These are phyloP conservation scores for Saturnispora sanitii DNA, from an alignment of 805 yeast species.

Conservation along the genomic window DNA sequence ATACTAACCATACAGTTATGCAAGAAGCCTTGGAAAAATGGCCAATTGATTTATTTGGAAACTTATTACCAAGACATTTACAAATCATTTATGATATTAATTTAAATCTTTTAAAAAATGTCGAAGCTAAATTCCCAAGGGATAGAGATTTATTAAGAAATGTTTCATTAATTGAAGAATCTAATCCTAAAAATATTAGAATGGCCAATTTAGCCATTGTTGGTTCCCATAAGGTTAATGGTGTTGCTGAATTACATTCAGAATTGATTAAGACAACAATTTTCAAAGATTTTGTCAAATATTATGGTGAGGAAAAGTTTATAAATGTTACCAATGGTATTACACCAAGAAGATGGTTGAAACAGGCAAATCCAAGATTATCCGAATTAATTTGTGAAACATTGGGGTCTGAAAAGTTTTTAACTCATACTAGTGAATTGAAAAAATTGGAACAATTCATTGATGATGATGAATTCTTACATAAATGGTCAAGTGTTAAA, in stretches of 20 bases:
- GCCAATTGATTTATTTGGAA: slow-evolving; percentile 77
- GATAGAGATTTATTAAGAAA: slow-evolving; percentile 55
- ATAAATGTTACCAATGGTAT: slow-evolving; percentile 91
- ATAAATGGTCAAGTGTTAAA: slow-evolving; percentile 65
- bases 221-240: slow-evolving; percentile 89
- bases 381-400: slow-evolving; percentile 64
- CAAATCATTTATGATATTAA: slow-evolving; percentile 85
- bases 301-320: slow-evolving; percentile 75
- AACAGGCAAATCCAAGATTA: slow-evolving; percentile 82
- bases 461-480: slow-evolving; percentile 59
- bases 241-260: slow-evolving; percentile 93
- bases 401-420: slow-evolving; percentile 58
- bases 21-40: slow-evolving; percentile 92
- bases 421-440: slow-evolving; percentile 58
- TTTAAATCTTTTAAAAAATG: slow-evolving; percentile 63
- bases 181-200: slow-evolving; percentile 69
- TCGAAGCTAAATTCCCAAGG: slow-evolving; percentile 66
- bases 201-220: slow-evolving; percentile 89
- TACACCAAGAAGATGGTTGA: slow-evolving; percentile 94
- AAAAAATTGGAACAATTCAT: slow-evolving; percentile 57
- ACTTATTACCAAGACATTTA: slow-evolving; percentile 79
- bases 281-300: slow-evolving; percentile 78
- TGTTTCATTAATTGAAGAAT: slow-evolving; percentile 82
- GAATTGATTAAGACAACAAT: slow-evolving; percentile 83
- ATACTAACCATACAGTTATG: slow-evolving; percentile 93